Evolutionary conservation across 805 yeast genomes (phyloP).

Genomic region (Pichia sporocuriosa): DNA sequence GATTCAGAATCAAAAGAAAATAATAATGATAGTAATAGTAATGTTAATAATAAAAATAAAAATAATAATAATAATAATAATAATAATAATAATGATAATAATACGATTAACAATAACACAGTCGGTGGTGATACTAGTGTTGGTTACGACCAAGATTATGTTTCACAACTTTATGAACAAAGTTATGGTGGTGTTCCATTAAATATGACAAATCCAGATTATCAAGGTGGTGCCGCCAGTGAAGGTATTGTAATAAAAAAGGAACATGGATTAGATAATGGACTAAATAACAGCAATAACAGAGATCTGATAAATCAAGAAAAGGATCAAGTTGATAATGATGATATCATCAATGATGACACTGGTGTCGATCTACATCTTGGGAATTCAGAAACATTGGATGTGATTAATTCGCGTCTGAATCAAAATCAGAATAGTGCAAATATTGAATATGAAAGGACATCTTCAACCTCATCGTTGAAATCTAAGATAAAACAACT

Average conservation of each 20-base stretch:
- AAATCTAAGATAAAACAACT: too few relatives aligned
- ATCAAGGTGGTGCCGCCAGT: conserved; percentile 14
- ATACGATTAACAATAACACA: too few relatives aligned
- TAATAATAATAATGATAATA: too few relatives aligned
- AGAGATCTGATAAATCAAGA: background rate
- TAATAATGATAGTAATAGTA: background rate
- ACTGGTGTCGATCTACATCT: background rate
- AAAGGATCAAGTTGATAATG: background rate
- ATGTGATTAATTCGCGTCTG: conserved; percentile 2
- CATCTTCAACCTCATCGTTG: too few relatives aligned
- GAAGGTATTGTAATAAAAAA: conserved; percentile 3
- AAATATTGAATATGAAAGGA: background rate
- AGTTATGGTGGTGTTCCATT: conserved; percentile 22
- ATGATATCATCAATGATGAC: background rate
- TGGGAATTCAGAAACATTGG: conserved; percentile 1
- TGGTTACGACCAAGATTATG: conserved; percentile 16
- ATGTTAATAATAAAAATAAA: background rate
- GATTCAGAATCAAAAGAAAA: background rate
- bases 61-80: background rate
- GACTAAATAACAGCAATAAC: background rate
- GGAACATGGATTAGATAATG: background rate
- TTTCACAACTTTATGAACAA: conserved; percentile 29
- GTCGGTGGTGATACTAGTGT: background rate
- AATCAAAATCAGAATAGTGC: background rate
- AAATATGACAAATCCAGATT: conserved; percentile 22